Percentiles rank a stretch among this genome's conserved stretches.
Conservation (phyloP, 371 early-diverging fungal genomes). For the Saksenaea vasiformis region DNA sequence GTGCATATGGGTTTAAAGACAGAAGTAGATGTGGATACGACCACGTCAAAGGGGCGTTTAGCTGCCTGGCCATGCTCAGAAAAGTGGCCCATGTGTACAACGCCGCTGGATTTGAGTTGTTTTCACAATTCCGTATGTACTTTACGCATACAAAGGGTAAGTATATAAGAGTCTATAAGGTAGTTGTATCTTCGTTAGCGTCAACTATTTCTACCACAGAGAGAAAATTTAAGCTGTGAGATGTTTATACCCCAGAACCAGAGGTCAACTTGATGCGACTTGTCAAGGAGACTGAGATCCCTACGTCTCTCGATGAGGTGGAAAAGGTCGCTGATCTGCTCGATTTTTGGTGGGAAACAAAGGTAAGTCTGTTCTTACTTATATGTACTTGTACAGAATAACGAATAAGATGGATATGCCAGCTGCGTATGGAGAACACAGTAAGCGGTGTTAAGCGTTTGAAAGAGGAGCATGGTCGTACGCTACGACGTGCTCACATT, state of each 20-base stretch:
- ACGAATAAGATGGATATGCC: not conserved
- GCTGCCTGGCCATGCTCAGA: not conserved
- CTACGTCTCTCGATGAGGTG: not conserved
- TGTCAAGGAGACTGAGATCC: not conserved
- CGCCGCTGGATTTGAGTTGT: not conserved
- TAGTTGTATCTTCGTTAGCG: not conserved
- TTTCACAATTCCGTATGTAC: not conserved
- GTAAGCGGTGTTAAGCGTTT: not conserved
- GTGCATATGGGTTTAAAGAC: not conserved
- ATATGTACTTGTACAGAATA: not conserved
- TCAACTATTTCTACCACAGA: not conserved
- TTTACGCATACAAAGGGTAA: not conserved
- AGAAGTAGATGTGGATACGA: not conserved
- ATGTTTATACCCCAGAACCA: not conserved
- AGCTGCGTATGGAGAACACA: not conserved
- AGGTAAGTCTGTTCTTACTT: not conserved
- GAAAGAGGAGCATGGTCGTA: not conserved
- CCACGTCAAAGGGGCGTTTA: not conserved
- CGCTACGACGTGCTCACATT: not conserved
- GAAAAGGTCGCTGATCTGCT: constrained; percentile 1
- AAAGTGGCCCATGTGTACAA: not conserved
- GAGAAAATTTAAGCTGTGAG: not conserved
- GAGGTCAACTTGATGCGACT: not conserved
- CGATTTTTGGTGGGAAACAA: not conserved
- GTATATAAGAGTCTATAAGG: not conserved